Base-by-base conservation (phyloP, 768 basidiomycete genomes). In the Rhodotorula graminis region DNA sequence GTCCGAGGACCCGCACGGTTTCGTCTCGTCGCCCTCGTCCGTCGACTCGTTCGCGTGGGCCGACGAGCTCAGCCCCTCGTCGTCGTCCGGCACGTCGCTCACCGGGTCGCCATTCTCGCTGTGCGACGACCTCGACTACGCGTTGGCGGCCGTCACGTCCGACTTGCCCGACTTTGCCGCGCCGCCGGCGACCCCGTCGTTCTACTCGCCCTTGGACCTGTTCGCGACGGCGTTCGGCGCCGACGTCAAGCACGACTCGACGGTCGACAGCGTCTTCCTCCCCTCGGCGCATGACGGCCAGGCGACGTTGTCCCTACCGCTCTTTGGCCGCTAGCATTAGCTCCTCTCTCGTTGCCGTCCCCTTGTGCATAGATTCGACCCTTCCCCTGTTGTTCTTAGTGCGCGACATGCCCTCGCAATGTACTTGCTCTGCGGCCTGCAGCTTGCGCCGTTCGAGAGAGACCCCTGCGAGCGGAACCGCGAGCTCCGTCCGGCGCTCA, bases 91-190 rank as follows among this genome's bases (percentile, higher is more conserved):
- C 11, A n/a, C 58, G 11, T n/a, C 56, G 18, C 3, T 33, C 19
- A 14, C 50, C 2, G 31, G 53, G 18, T 71, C 70, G 0, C 65
- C 70, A 12, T 56, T 66, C 61, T 46, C 47, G n/a, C 62, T 66
- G 16, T 29, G 21, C 61, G 61, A 58, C n/a, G 56, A 62, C 65
- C 31, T 44, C 46, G 59, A 64, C 60, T 23, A 21, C 21, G 61
- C 71, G 0, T 52, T 67, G 61, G 21, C 31, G 0, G 53, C 55
- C 16, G 19, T n/a, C 21, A 50, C 37, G 8, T 55, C n/a, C 29
- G 37, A 40, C 40, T 55, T 47, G 27, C 60, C 21, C 37, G 40
- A 11, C 37, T 42, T 14, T 25, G 64, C 16, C 31, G 53, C 33
- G 5, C 33, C 18, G 14, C 44, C 56, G 14, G 33, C 56, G 56